Evolutionary conservation across 1,284 basidiomycete genomes (phyloP).

Genomic region (Coriolopsis trogii): DNA sequence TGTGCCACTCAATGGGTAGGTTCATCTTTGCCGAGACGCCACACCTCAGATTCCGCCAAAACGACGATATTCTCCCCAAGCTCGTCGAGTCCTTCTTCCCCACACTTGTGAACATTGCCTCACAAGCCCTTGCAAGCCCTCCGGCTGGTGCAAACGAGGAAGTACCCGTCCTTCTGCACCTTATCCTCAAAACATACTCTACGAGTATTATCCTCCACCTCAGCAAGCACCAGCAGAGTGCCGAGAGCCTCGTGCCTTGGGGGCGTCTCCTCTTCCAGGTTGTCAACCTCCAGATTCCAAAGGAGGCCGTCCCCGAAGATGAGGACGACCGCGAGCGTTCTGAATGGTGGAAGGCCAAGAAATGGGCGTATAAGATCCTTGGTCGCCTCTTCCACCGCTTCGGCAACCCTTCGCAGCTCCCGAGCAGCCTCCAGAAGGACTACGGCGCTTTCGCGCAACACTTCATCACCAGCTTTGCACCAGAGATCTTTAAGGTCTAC

Average conservation of each 20-base stretch:
- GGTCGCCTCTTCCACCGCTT: constrained; percentile 79
- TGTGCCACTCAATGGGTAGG: neutral
- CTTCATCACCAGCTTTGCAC: constrained; percentile 79
- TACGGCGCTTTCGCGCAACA: constrained; percentile 76
- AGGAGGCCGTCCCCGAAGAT: constrained; percentile 66
- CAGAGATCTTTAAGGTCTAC: constrained; percentile 83
- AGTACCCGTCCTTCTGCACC: constrained; percentile 77
- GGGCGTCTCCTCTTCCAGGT: constrained; percentile 80
- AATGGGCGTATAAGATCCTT: constrained; percentile 83
- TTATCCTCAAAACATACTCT: constrained; percentile 84
- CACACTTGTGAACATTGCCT: constrained; percentile 69
- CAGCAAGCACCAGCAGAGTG: constrained; percentile 71
- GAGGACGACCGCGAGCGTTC: constrained; percentile 74
- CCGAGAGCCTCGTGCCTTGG: constrained; percentile 81
- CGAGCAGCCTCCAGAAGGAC: constrained; percentile 65
- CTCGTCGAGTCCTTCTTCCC: constrained; percentile 72
- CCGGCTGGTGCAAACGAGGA: constrained; percentile 60
- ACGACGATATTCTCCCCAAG: constrained; percentile 56
- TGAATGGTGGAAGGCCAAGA: constrained; percentile 90
- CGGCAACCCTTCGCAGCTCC: constrained; percentile 85
- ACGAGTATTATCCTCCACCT: constrained; percentile 76
- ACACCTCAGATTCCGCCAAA: constrained; percentile 64
- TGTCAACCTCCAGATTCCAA: constrained; percentile 69
- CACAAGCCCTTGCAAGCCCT: constrained; percentile 63
- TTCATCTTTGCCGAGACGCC: no score